Evolutionary conservation across 768 basidiomycete species (phyloP), one percentile per base, ranked within the genome.

Genomic region (Leccinum aurantiacum): DNA sequence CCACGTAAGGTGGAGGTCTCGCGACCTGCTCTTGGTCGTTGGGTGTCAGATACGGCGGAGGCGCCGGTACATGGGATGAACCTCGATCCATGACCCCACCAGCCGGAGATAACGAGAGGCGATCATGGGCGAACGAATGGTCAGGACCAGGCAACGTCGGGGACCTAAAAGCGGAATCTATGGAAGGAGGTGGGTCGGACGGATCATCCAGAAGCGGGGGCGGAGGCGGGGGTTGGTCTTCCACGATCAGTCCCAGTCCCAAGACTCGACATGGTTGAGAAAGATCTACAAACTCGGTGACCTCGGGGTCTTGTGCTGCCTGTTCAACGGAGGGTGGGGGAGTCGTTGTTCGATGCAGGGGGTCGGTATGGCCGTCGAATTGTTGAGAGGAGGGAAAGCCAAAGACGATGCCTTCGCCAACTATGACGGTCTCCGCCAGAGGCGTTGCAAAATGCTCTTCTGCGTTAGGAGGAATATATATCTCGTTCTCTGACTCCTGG

Each of bases 181-280:
- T 94, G 6, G 89, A 90, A 13, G 92, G 92, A 5, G 92, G 92
- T 22, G 91, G 92, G 70, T 94, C 92, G 2, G 86, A 87, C 22
- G 92, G 92, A 72, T 94, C 92, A 67, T 94, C 92, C 78, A 93
- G 82, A 35, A 87, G 85, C 17, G 88, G 88, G 0, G 91, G 90
- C 5, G 91, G 91, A 0, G 91, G 92, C 0, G 89, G 91, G 1
- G 80, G 85, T 78, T 75, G 63, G 67, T 73, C 57, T 52, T 86
- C 86, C 35, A 87, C 75, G 14, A 83, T 82, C 48, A 90, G 68
- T 46, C 80, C 82, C 48, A 90, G 67, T 46, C 80, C 82, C 48
- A 91, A 72, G 3, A 81, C 82, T 63, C 86, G 85, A 35, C 85
- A 80, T 25, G 85, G 78, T 60, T 82, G 82, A 57, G 76, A 77